Evolutionary conservation across 371 early-diverging fungal species (phyloP).

Genomic region (Fennellomyces sp.): DNA sequence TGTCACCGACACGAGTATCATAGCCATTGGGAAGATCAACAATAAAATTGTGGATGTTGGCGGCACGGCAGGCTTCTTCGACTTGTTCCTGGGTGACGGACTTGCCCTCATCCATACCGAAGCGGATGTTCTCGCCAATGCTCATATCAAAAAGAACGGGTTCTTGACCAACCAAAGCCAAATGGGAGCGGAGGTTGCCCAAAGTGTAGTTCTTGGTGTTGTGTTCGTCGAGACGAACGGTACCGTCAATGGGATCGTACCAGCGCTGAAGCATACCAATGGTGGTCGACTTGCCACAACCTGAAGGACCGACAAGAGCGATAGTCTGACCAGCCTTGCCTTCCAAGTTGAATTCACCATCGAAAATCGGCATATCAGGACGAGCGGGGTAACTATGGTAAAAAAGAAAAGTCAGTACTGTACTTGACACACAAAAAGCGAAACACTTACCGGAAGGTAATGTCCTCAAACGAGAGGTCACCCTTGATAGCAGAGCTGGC

Average conservation of each 20-base stretch:
- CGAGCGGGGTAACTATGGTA: conserved; percentile 77
- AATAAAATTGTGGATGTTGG: conserved; percentile 85
- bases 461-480: conserved; percentile 57
- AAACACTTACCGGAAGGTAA: conserved; percentile 56
- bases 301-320: conserved; percentile 88
- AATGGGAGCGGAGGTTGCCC: conserved; percentile 65
- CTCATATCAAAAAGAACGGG: conserved; percentile 81
- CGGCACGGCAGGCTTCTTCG: conserved; percentile 59
- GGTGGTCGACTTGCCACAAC: conserved; percentile 88
- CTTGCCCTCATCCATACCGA: conserved; percentile 58
- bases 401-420: neutral
- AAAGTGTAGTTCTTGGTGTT: conserved; percentile 68
- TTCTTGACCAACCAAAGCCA: conserved; percentile 90
- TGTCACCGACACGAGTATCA: conserved; percentile 80
- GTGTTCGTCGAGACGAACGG: conserved; percentile 65
- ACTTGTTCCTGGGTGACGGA: conserved; percentile 59
- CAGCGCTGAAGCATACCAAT: conserved; percentile 86
- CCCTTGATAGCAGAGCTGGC: conserved; percentile 47
- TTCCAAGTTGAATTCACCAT: conserved; percentile 70
- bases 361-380: conserved; percentile 71
- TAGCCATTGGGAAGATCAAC: conserved; percentile 70
- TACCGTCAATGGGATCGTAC: conserved; percentile 76
- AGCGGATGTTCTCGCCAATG: conserved; percentile 82
- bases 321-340: conserved; percentile 79
- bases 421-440: neutral